Conservation (phyloP, 2,329 filamentous ascomycete species). For the Arachnopeziza araneosa region DNA sequence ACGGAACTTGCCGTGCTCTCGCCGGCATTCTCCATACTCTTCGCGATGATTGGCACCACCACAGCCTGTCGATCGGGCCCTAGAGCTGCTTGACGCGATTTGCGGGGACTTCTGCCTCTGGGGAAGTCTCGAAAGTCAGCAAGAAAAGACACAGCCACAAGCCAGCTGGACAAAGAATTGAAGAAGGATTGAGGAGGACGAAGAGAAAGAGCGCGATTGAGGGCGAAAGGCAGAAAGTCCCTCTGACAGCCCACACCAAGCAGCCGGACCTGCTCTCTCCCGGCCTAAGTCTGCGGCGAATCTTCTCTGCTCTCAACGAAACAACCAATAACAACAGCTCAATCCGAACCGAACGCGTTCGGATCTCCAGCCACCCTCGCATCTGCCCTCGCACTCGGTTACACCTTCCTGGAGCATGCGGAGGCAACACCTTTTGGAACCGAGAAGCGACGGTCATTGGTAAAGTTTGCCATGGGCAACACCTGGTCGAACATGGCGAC, state of each 20-base stretch:
- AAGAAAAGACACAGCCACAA: background rate
- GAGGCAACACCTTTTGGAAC: background rate
- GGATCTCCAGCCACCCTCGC: background rate
- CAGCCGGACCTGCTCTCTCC: background rate
- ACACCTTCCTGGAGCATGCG: background rate
- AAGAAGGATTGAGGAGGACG: background rate
- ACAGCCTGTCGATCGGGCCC: background rate
- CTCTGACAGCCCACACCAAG: background rate
- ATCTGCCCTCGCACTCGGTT: background rate
- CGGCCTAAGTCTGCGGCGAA: background rate
- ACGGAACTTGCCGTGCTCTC: conserved; percentile 15
- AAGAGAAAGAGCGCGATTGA: background rate
- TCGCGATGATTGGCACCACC: background rate
- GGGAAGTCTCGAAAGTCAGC: background rate
- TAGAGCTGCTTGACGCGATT: too few species aligned
- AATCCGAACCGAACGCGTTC: background rate
- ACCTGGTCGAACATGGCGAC: too few species aligned
- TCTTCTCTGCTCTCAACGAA: background rate
- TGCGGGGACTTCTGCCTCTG: background rate
- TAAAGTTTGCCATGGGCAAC: background rate
- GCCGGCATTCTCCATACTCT: background rate
- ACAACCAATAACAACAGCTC: background rate
- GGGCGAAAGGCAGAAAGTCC: background rate
- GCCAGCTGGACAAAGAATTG: background rate
- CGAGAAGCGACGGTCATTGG: background rate